Percentiles rank a stretch among this genome's conserved stretches.
Conservation (phyloP, 768 basidiomycete species). For the Termitomyces eurrhizus region DNA sequence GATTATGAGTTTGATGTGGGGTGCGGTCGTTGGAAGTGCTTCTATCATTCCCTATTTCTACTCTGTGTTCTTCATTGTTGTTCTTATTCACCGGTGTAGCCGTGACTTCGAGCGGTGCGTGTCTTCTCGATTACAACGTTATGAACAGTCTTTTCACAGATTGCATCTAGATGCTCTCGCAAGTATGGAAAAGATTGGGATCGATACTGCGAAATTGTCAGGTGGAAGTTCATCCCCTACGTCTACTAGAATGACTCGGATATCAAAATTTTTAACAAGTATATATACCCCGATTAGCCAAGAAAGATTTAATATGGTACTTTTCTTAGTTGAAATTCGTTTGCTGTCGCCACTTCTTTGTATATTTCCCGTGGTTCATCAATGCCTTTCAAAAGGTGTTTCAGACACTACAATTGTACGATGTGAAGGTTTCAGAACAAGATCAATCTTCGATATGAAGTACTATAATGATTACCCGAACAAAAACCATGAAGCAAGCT, state of each 20-base stretch:
- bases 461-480: too few species aligned
- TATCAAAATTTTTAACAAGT: not conserved
- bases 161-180: conserved; percentile 54
- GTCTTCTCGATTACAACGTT: not conserved
- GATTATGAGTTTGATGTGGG: conserved; percentile 84
- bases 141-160: not conserved
- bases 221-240: conserved; percentile 86
- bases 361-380: not conserved
- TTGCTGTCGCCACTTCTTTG: not conserved
- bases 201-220: conserved; percentile 80
- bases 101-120: conserved; percentile 90
- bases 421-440: too few species aligned
- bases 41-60: conserved; percentile 95
- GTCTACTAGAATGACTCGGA: conserved; percentile 53
- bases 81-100: conserved; percentile 85
- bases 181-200: conserved; percentile 98
- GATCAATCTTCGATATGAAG: too few species aligned
- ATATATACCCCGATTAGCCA: conserved; percentile 12
- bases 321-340: not conserved
- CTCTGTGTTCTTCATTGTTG: conserved; percentile 91
- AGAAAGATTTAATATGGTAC: not conserved
- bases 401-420: too few species aligned
- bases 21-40: conserved; percentile 67
- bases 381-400: not conserved
- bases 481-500: too few species aligned